phyloP scores from a whole-genome alignment of 345 rosid species.

The Aurinia saxatilis region DNA sequence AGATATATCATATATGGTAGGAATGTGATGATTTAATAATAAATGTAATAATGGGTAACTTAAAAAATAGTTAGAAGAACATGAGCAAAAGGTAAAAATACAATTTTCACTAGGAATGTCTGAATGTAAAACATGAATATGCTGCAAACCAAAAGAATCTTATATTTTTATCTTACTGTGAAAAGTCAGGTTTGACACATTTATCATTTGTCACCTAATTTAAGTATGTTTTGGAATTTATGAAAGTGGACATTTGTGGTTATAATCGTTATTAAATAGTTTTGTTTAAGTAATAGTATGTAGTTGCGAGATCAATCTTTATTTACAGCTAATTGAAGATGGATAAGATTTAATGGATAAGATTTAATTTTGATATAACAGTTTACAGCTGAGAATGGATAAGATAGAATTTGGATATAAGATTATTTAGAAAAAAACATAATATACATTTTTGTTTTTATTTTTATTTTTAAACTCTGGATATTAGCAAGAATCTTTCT shows the following conservation, averaged over 20 bases:
- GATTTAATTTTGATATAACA: too few species aligned
- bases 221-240: conserved; percentile 8
- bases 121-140: not conserved
- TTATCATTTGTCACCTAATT: not conserved
- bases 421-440: too few species aligned
- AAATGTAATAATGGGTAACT: not conserved
- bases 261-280: not conserved
- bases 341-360: too few species aligned
- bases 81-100: not conserved
- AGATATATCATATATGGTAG: not conserved
- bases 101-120: not conserved
- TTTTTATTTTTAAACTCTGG: too few species aligned
- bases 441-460: too few species aligned
- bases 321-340: too few species aligned
- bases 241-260: not conserved
- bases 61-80: not conserved
- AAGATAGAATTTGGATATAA: too few species aligned
- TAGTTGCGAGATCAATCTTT: not conserved
- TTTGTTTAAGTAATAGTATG: not conserved
- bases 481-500: too few species aligned
- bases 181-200: conserved; percentile 6
- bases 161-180: not conserved
- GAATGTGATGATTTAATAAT: not conserved
- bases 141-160: not conserved
- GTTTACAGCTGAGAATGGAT: too few species aligned